Evolutionary conservation across 139 green algal species (phyloP).

Genomic region (Coelastrella sp.): DNA sequence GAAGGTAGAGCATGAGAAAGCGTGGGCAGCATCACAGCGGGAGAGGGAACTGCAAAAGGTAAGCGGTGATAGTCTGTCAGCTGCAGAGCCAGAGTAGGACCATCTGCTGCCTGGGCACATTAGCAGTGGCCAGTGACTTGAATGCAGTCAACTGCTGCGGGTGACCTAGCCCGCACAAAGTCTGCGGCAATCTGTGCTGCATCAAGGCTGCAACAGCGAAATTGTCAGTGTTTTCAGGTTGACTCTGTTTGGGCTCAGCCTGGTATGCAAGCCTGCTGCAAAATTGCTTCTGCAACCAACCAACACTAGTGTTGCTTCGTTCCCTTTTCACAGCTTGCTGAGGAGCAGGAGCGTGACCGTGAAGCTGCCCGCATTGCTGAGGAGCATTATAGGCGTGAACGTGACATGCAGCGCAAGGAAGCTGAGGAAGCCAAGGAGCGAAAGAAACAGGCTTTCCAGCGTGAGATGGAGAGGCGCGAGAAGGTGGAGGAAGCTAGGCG

Average conservation of each 20-base stretch:
- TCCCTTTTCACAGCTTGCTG: slow-evolving; percentile 35
- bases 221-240: too few relatives aligned
- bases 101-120: too few relatives aligned
- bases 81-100: too few relatives aligned
- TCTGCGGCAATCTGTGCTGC: too few relatives aligned
- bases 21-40: slow-evolving; percentile 79
- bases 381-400: slow-evolving; percentile 52
- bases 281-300: too few relatives aligned
- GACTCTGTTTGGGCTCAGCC: too few relatives aligned
- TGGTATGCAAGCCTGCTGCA: too few relatives aligned
- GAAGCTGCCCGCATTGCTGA: slow-evolving; percentile 55
- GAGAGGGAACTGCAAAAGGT: slow-evolving; percentile 79
- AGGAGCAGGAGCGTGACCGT: slow-evolving; percentile 64
- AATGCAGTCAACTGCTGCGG: too few relatives aligned
- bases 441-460: slow-evolving; percentile 70
- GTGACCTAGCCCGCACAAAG: too few relatives aligned
- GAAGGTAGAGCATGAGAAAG: slow-evolving; percentile 69
- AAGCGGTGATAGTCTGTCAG: not conserved
- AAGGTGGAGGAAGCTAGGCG: slow-evolving; percentile 76
- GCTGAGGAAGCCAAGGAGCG: slow-evolving; percentile 65
- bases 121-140: too few relatives aligned
- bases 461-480: slow-evolving; percentile 79
- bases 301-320: not conserved
- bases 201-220: too few relatives aligned
- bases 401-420: slow-evolving; percentile 56